phyloP scores from a whole-genome alignment of 2,329 filamentous ascomycete species.

The Ceratocystis cacaofunesta region DNA sequence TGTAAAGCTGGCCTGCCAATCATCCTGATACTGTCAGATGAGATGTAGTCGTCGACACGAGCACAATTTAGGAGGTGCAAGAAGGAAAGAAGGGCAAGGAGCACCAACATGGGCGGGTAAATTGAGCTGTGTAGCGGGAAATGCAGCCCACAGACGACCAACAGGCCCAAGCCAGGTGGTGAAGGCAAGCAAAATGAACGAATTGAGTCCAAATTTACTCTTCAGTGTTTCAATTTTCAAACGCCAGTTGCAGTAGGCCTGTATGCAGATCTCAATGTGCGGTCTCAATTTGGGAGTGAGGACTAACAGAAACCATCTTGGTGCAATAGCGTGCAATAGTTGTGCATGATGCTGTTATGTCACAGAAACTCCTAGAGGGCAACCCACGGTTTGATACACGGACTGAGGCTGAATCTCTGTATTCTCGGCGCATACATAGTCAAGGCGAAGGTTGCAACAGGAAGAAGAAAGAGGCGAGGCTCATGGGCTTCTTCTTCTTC shows the following conservation, averaged over 20 bases:
- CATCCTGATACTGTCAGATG: not conserved
- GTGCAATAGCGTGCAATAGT: not conserved
- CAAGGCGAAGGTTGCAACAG: not conserved
- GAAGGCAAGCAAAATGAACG: not conserved
- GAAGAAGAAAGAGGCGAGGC: not conserved
- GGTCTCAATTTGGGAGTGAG: not conserved
- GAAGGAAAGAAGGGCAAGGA: not conserved
- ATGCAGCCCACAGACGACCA: too few species aligned
- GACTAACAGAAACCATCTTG: not conserved
- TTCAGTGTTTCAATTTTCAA: not conserved
- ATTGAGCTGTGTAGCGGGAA: not conserved
- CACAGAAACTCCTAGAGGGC: not conserved
- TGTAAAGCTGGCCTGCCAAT: not conserved
- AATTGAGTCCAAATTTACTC: not conserved
- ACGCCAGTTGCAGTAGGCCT: not conserved
- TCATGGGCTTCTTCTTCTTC: not conserved
- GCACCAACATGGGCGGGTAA: not conserved
- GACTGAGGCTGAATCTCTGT: not conserved
- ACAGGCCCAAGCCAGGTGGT: not conserved
- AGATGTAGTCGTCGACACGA: not conserved
- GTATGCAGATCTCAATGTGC: not conserved
- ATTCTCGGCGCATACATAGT: not conserved
- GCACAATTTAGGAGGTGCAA: not conserved
- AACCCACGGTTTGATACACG: not conserved
- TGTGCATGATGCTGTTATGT: not conserved